These are phyloP conservation scores for Coffea humblotiana DNA, from an alignment of 305 asterid species.

Conservation along the genomic window DNA sequence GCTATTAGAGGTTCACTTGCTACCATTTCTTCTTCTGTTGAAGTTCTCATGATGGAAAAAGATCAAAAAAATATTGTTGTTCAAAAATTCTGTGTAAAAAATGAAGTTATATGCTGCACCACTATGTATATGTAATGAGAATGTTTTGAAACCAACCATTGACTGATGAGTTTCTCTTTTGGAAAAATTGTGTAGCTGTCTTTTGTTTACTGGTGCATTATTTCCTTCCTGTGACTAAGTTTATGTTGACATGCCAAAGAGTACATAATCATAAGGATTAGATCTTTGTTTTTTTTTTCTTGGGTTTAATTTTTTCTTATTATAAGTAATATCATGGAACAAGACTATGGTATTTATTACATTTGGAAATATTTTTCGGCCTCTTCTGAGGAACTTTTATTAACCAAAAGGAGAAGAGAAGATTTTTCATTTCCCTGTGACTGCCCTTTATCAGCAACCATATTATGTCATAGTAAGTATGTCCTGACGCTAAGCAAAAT, in stretches of 20 bases:
- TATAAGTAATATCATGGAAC: background rate
- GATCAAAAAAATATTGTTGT: background rate
- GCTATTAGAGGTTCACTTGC: background rate
- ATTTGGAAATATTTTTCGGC: background rate
- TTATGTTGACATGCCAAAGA: background rate
- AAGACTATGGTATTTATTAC: background rate
- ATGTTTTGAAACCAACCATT: background rate
- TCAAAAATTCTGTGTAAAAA: background rate
- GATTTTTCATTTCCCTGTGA: background rate
- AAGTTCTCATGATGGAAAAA: background rate
- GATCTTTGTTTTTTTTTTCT: background rate
- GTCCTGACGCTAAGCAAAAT: background rate
- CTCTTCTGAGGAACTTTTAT: background rate
- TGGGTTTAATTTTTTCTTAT: too few species aligned
- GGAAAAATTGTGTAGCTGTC: background rate
- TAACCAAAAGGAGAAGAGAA: background rate
- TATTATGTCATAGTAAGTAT: background rate
- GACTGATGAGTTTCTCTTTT: background rate
- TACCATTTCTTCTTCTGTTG: background rate
- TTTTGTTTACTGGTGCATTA: constrained; percentile 5
- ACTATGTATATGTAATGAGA: background rate
- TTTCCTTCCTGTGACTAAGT: background rate
- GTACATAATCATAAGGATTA: background rate
- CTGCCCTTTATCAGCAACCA: background rate
- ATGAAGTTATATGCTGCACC: background rate